Evolutionary conservation across 371 early-diverging fungal genomes (phyloP).

Genomic region (Phascolomyces articulosus): DNA sequence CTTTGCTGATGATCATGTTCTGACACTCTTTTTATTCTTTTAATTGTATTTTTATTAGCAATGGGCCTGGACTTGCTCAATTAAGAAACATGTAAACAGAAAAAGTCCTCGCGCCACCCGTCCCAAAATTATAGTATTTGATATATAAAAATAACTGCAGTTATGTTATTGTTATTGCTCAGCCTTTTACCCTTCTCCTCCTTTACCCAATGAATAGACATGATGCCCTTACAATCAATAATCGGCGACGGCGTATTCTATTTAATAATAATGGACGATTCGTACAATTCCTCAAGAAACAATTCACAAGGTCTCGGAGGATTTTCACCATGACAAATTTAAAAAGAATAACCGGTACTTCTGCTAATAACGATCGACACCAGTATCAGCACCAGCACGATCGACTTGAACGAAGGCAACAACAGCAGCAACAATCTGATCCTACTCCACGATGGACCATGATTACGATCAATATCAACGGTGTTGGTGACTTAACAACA

Average conservation of each 20-base stretch:
- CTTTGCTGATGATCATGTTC: no score
- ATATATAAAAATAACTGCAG: background rate
- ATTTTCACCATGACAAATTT: background rate
- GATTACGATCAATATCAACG: slow-evolving; percentile 10
- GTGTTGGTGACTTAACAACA: background rate
- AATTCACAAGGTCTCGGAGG: background rate
- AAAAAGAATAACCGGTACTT: no score
- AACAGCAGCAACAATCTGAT: background rate
- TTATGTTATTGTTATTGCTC: background rate
- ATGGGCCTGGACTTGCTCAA: background rate
- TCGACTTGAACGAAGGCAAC: background rate
- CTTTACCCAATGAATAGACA: background rate
- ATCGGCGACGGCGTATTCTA: background rate
- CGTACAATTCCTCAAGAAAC: background rate
- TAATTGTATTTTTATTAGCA: background rate
- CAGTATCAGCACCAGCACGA: no score
- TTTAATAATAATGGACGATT: background rate
- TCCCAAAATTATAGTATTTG: background rate
- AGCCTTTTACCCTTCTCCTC: background rate
- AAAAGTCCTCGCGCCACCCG: background rate
- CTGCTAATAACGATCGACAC: no score
- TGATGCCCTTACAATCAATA: background rate
- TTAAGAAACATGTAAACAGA: background rate
- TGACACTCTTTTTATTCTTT: no score
- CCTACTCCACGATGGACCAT: background rate